Conservation (phyloP, 106 monocot genomes). For the Apostasia shenzhenica region DNA sequence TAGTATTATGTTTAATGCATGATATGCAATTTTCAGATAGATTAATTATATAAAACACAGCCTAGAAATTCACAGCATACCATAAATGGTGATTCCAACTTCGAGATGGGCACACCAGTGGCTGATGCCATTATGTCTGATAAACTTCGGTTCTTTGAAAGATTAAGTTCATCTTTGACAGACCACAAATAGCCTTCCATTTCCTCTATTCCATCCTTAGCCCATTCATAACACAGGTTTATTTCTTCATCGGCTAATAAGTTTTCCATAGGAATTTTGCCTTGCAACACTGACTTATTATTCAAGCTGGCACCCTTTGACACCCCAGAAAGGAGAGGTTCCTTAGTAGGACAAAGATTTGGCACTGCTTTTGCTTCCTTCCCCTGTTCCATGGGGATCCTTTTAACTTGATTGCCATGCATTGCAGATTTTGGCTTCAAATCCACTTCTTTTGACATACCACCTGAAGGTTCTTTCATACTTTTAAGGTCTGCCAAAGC, state of each 20-base stretch:
- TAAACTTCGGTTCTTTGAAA: not conserved
- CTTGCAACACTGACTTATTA: not conserved
- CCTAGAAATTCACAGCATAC: not conserved
- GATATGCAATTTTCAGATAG: too few relatives aligned
- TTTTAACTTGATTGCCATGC: too few relatives aligned
- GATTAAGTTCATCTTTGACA: not conserved
- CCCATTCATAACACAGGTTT: constrained; percentile 1
- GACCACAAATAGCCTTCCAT: not conserved
- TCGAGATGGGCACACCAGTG: not conserved
- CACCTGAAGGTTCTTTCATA: too few relatives aligned
- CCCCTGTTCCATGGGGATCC: too few relatives aligned
- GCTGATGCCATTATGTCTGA: not conserved
- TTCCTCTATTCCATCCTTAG: not conserved
- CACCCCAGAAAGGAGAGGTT: not conserved
- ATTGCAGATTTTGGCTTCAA: too few relatives aligned
- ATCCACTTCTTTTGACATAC: too few relatives aligned
- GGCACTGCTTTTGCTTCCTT: too few relatives aligned
- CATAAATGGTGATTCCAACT: not conserved
- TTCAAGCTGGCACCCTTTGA: not conserved
- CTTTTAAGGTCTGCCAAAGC: too few relatives aligned
- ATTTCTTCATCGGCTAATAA: not conserved
- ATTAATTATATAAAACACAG: not conserved
- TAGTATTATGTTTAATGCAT: too few relatives aligned
- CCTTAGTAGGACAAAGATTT: not conserved
- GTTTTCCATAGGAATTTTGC: too few relatives aligned